phyloP scores from a whole-genome alignment of 108 stramenopile species.

The Conticribra weissflogii region DNA sequence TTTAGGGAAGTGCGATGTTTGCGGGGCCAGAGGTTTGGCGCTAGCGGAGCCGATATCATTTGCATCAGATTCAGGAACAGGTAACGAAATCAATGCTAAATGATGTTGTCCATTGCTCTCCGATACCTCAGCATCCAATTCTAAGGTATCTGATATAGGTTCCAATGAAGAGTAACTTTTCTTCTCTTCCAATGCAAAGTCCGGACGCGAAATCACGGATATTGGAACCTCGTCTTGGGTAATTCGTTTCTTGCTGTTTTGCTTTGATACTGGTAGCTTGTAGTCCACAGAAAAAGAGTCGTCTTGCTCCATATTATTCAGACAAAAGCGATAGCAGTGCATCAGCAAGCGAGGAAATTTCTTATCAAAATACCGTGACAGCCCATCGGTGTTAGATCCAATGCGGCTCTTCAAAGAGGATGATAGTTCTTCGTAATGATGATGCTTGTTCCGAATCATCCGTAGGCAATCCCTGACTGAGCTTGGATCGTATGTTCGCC shows the following conservation, averaged over 20 bases:
- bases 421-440: conserved; percentile 93
- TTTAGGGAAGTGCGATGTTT: not conserved
- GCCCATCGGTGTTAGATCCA: conserved; percentile 61
- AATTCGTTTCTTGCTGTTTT: not conserved
- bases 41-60: not conserved
- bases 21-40: not conserved
- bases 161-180: conserved; percentile 11
- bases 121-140: conserved; percentile 26
- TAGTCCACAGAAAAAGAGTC: conserved; percentile 70
- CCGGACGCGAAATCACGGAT: conserved; percentile 2
- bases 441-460: conserved; percentile 94
- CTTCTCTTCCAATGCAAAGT: conserved; percentile 8
- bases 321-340: conserved; percentile 85
- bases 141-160: conserved; percentile 31
- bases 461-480: conserved; percentile 90
- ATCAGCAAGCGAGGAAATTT: conserved; percentile 87
- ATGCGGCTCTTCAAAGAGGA: conserved; percentile 56
- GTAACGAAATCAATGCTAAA: not conserved
- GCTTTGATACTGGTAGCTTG: conserved; percentile 33
- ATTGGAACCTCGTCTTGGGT: not conserved
- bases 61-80: not conserved
- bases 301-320: conserved; percentile 45
- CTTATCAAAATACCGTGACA: conserved; percentile 77
- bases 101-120: not conserved
- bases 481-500: conserved; percentile 91